Percentiles rank a stretch among this genome's conserved stretches.
Conservation (phyloP, 2,329 filamentous ascomycete species). For the Onygenales sp. region DNA sequence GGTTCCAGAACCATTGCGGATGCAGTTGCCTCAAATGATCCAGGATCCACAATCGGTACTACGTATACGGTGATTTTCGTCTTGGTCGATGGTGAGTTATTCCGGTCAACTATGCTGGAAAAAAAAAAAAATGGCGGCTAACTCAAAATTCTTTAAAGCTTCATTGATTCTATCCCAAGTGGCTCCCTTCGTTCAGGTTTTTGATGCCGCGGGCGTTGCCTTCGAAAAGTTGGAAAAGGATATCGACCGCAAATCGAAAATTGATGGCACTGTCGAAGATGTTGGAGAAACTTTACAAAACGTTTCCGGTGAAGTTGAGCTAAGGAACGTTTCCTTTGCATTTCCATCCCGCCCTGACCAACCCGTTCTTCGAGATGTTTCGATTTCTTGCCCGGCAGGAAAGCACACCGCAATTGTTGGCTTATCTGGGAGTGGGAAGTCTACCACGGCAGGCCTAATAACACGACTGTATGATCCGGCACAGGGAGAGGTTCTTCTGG, state of each 20-base stretch:
- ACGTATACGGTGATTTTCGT: constrained; percentile 49
- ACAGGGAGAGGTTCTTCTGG: constrained; percentile 61
- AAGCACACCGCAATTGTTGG: constrained; percentile 75
- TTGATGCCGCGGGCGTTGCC: constrained; percentile 41
- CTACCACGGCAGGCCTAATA: constrained; percentile 27
- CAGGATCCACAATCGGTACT: constrained; percentile 36
- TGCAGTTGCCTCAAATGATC: constrained; percentile 14
- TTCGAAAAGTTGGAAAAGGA: constrained; percentile 51
- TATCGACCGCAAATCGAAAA: constrained; percentile 43
- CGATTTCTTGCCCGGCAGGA: constrained; percentile 62
- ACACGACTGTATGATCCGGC: constrained; percentile 67
- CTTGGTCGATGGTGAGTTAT: constrained; percentile 38
- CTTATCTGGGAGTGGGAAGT: constrained; percentile 41
- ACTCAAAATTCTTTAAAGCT: constrained; percentile 18
- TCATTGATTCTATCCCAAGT: constrained; percentile 38
- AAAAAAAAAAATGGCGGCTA: background rate
- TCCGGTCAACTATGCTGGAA: background rate
- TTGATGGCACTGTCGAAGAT: constrained; percentile 30
- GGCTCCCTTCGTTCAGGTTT: constrained; percentile 41
- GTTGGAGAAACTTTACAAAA: constrained; percentile 15
- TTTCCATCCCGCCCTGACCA: constrained; percentile 23
- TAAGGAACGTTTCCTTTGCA: constrained; percentile 40
- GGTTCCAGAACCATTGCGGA: constrained; percentile 46
- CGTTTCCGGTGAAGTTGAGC: constrained; percentile 23
- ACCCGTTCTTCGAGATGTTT: constrained; percentile 27